Evolutionary conservation across 176 grass and related monocot genomes (phyloP).

Genomic region (Zoysia pacifica): DNA sequence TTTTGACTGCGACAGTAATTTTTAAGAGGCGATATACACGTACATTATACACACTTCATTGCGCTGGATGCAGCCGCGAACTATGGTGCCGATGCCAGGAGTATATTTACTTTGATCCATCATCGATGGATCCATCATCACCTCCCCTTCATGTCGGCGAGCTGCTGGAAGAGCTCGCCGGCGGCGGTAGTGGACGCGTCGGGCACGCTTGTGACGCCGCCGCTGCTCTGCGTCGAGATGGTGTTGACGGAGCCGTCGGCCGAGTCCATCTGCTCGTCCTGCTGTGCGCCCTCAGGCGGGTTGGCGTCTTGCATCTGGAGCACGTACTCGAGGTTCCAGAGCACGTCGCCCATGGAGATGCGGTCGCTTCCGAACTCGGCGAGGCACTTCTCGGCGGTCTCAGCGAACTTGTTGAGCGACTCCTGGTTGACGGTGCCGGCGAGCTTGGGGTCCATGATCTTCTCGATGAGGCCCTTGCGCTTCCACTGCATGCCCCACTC

Average conservation of each 20-base stretch:
- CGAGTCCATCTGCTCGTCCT: neutral
- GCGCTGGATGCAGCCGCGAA: neutral
- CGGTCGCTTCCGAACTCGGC: slow-evolving; percentile 70
- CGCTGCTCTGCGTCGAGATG: neutral
- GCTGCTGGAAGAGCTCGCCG: slow-evolving; percentile 72
- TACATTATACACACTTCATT: too few relatives aligned
- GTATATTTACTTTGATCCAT: too few relatives aligned
- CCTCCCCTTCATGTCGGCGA: slow-evolving; percentile 71
- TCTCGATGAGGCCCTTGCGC: slow-evolving; percentile 83
- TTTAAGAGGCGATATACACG: too few relatives aligned
- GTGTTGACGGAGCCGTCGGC: neutral
- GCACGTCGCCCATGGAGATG: slow-evolving; percentile 91
- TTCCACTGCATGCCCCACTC: slow-evolving; percentile 98
- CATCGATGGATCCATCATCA: slow-evolving; percentile 21
- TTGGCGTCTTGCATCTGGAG: slow-evolving; percentile 86
- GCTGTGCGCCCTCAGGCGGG: slow-evolving; percentile 39
- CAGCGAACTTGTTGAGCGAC: slow-evolving; percentile 79
- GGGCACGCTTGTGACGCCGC: slow-evolving; percentile 18
- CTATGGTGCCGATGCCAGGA: too few relatives aligned
- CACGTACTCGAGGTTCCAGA: slow-evolving; percentile 97
- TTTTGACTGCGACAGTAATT: too few relatives aligned
- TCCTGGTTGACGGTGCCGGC: slow-evolving; percentile 83
- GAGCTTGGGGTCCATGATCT: slow-evolving; percentile 91
- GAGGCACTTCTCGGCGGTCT: slow-evolving; percentile 90
- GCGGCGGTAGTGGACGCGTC: slow-evolving; percentile 59